Evolutionary conservation across 2,329 filamentous ascomycete species (phyloP).

Genomic region (Phaeophleospora eucalypticola): DNA sequence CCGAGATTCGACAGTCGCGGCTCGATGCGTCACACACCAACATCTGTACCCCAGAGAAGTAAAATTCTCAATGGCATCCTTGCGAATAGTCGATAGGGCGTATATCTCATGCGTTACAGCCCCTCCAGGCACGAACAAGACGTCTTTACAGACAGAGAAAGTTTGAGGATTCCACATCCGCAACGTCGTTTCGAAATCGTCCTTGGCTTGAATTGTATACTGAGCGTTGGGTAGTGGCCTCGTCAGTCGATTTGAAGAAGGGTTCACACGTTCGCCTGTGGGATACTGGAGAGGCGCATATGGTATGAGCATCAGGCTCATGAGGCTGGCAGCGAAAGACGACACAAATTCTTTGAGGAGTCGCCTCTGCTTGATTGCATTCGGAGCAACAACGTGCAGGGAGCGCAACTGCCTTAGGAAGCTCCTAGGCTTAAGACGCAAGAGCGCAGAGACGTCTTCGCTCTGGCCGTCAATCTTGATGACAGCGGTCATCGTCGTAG

Average conservation of each 20-base stretch:
- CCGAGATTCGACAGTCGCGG: constrained; percentile 51
- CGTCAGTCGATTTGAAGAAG: no score
- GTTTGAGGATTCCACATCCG: neutral
- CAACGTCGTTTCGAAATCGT: constrained; percentile 1
- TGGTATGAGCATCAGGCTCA: neutral
- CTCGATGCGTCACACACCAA: constrained; percentile 56
- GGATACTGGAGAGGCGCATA: neutral
- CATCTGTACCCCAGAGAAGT: constrained; percentile 57
- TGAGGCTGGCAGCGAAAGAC: neutral
- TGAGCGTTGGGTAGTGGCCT: neutral
- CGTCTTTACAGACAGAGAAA: constrained; percentile 30
- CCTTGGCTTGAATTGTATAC: neutral
- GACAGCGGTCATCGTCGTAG: neutral
- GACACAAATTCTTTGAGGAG: neutral
- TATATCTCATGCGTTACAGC: constrained; percentile 62
- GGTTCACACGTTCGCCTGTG: neutral
- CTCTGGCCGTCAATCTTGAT: neutral
- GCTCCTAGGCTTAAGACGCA: neutral
- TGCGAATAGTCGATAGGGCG: constrained; percentile 59
- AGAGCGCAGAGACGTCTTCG: neutral
- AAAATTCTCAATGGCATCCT: constrained; percentile 62
- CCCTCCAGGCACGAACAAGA: constrained; percentile 61
- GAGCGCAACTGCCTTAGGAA: neutral
- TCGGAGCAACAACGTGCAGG: neutral
- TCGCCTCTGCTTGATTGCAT: no score